Conservation (phyloP, 2,329 filamentous ascomycete genomes). For the Nakataea oryzae region DNA sequence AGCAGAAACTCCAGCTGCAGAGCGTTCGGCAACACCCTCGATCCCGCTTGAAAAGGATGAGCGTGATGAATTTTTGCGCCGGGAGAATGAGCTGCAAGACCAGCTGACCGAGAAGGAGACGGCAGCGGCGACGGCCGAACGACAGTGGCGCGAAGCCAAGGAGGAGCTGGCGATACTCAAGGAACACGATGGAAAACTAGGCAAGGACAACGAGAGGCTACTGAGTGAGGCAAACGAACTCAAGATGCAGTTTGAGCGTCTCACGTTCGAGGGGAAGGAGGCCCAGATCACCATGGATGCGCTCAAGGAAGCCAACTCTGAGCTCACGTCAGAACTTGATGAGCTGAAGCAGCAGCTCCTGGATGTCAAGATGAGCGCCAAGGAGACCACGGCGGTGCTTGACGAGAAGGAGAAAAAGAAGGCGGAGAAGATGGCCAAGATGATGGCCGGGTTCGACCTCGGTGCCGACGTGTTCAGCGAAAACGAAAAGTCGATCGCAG, state of each 20-base stretch:
- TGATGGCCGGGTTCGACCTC: constrained; percentile 98
- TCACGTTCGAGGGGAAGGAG: constrained; percentile 94
- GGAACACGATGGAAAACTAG: constrained; percentile 71
- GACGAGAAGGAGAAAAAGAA: constrained; percentile 99
- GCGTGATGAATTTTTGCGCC: constrained; percentile 85
- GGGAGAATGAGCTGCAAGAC: constrained; percentile 95
- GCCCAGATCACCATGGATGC: constrained; percentile 96
- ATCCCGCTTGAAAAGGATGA: constrained; percentile 91
- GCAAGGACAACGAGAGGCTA: constrained; percentile 84
- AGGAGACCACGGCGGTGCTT: constrained; percentile 78
- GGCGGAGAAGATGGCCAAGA: constrained; percentile 98
- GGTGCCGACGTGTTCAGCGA: constrained; percentile 88
- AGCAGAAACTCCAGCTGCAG: constrained; percentile 56
- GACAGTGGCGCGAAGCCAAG: constrained; percentile 69
- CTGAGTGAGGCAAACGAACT: constrained; percentile 81
- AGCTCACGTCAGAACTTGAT: constrained; percentile 84
- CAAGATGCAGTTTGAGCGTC: constrained; percentile 92
- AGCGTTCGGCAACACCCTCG: constrained; percentile 79
- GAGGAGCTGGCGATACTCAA: constrained; percentile 80
- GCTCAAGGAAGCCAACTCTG: constrained; percentile 87
- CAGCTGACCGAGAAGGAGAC: constrained; percentile 90
- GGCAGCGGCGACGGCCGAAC: constrained; percentile 67
- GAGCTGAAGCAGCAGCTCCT: constrained; percentile 93
- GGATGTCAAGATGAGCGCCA: constrained; percentile 92
- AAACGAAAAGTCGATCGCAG: constrained; percentile 76